phyloP scores from a whole-genome alignment of 108 stramenopile genomes.

The Pseudonitzschia delicatissima region DNA sequence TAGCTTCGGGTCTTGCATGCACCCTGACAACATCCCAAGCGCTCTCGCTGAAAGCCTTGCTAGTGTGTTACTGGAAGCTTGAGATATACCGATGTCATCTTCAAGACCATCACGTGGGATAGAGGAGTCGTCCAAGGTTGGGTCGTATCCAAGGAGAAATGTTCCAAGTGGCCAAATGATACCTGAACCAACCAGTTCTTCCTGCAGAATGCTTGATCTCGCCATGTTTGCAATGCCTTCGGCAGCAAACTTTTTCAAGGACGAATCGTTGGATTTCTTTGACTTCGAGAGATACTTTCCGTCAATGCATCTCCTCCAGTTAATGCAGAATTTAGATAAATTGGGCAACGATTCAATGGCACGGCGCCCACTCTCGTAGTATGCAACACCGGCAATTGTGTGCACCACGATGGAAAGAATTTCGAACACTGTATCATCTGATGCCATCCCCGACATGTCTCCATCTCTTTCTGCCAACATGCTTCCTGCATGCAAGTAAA shows the following conservation, averaged over 20 bases:
- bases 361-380: conserved; percentile 52
- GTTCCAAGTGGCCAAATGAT: conserved; percentile 60
- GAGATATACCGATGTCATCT: conserved; percentile 40
- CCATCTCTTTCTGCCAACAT: conserved; percentile 10
- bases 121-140: conserved; percentile 45
- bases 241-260: conserved; percentile 51
- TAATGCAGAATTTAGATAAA: conserved; percentile 36
- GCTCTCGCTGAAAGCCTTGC: conserved; percentile 59
- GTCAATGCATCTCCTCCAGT: conserved; percentile 56
- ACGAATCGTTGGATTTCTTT: conserved; percentile 24
- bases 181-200: conserved; percentile 46
- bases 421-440: conserved; percentile 25
- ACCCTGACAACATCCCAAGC: conserved; percentile 66
- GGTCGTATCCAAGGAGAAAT: conserved; percentile 57
- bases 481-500: conserved; percentile 26
- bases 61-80: conserved; percentile 55
- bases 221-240: conserved; percentile 65
- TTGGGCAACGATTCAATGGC: conserved; percentile 37
- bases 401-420: conserved; percentile 48
- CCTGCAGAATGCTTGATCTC: conserved; percentile 40
- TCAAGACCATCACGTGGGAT: conserved; percentile 33
- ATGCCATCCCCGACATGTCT: neutral
- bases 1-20: conserved; percentile 36
- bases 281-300: conserved; percentile 29
- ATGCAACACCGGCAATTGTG: conserved; percentile 55